Percentiles rank a stretch among this genome's conserved stretches.
phyloP scores from a whole-genome alignment of 2,329 filamentous ascomycete species.

The Parascedosporium putredinis region DNA sequence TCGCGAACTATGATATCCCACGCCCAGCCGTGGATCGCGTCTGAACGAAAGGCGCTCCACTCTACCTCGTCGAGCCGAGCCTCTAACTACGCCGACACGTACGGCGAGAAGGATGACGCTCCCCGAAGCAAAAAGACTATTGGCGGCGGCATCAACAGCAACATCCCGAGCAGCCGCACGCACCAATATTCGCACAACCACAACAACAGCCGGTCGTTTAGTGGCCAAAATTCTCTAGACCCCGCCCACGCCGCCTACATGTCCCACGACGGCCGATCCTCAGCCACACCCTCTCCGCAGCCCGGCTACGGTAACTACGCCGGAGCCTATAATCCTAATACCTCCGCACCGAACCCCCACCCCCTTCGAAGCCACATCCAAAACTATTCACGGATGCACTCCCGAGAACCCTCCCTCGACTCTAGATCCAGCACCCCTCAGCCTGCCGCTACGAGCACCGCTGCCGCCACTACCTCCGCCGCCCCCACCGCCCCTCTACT shows the following conservation, averaged over 20 bases:
- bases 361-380: not conserved
- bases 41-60: conserved; percentile 18
- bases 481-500: not conserved
- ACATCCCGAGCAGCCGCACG: not conserved
- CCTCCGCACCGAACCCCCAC: not conserved
- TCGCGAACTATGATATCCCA: conserved; percentile 4
- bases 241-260: conserved; percentile 39
- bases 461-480: no score
- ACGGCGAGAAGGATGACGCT: conserved; percentile 25
- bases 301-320: not conserved
- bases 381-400: not conserved
- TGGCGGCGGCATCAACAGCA: not conserved
- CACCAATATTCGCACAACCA: conserved; percentile 19
- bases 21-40: conserved; percentile 7
- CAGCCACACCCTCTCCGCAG: conserved; percentile 9
- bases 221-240: conserved; percentile 15
- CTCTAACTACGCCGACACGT: conserved; percentile 27
- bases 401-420: not conserved
- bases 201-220: conserved; percentile 1
- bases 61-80: conserved; percentile 11
- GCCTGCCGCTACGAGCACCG: not conserved
- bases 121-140: not conserved
- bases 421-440: conserved; percentile 1
- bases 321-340: conserved; percentile 1
- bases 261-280: conserved; percentile 20